Base-by-base conservation (phyloP, 73 alveolate genomes). In the Uronychia binucleata region DNA sequence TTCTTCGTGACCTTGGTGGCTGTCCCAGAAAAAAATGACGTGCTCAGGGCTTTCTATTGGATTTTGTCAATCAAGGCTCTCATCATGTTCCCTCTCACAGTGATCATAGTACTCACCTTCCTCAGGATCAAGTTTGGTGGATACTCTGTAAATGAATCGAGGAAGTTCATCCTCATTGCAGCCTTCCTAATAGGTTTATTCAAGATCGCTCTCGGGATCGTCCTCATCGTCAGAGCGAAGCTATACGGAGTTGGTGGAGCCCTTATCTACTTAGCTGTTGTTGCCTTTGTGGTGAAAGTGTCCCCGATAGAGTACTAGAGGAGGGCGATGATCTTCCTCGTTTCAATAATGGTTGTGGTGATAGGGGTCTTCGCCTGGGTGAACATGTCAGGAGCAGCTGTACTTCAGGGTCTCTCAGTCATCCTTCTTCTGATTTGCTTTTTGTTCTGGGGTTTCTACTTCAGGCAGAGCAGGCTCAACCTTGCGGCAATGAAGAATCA, bases 331-430 rank as follows among this genome's bases (percentile, higher is more conserved):
- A 46, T 46, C 5, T 11, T 46, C 19, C 67, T 46, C n/a, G 67
- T 46, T 46, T 19, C 19, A 19, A 19, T 46, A 46, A 46, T 46
- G 67, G 19, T 46, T 19, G 67, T 46, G 19, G 67, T 19, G n/a
- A 46, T 46, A 46, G 19, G 5, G n/a, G 19, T 19, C 67, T 46
- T 46, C 19, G 67, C 67, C 19, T 5, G 5, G 5, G 19, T 46
- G 5, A 5, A 46, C 5, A 46, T 11, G 19, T 46, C 67, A 46
- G 67, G n/a, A 11, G 67, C 19, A 46, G 67, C 67, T 19, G 35
- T 83, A 26, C 67, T 83, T 1, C 35, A 76, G 25, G 90, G 84
- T 0, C 78, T 83, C 31, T 83, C 90, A 13, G 84, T 80, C 19
- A 30, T 29, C n/a, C 78, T 83, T 11, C 28, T 83, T 1, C 1